phyloP scores from a whole-genome alignment of 306 rosid species.

The Argentina anserina region DNA sequence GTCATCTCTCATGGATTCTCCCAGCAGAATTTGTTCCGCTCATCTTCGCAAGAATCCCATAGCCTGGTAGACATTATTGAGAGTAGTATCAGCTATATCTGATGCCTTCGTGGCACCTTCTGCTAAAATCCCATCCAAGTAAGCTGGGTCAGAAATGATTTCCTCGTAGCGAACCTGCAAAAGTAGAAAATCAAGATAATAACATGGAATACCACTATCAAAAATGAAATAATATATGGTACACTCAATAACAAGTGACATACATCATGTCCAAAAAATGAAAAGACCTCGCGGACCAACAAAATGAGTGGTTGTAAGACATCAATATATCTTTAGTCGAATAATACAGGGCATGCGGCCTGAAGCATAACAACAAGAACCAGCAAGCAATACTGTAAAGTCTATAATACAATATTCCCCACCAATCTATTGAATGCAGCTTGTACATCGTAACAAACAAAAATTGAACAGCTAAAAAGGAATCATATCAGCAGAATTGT shows the following conservation, averaged over 20 bases:
- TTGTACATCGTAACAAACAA: background rate
- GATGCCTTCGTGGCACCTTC: conserved; percentile 83
- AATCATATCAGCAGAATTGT: conserved; percentile 6
- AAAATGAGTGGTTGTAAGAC: background rate
- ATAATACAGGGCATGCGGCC: conserved; percentile 3
- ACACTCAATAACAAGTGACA: conserved; percentile 19
- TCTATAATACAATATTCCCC: conserved; percentile 11
- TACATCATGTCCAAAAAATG: background rate
- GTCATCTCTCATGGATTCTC: conserved; percentile 25
- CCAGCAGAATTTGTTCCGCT: conserved; percentile 31
- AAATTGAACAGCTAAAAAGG: background rate
- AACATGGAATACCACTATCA: conserved; percentile 7
- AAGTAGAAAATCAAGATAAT: conserved; percentile 9
- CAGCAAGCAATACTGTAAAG: too few relatives aligned
- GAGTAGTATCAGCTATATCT: conserved; percentile 70
- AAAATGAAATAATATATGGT: background rate
- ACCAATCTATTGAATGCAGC: background rate
- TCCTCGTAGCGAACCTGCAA: conserved; percentile 80
- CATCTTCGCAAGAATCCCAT: conserved; percentile 81
- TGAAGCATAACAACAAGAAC: conserved; percentile 1
- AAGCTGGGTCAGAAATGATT: conserved; percentile 73
- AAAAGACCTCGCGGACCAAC: conserved; percentile 10
- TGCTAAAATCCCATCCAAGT: conserved; percentile 72
- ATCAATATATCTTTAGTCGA: background rate
- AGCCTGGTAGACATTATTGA: conserved; percentile 77